Evolutionary conservation across 192 early-diverging fungal genomes (phyloP).

Genomic region (Entomortierella parvispora): DNA sequence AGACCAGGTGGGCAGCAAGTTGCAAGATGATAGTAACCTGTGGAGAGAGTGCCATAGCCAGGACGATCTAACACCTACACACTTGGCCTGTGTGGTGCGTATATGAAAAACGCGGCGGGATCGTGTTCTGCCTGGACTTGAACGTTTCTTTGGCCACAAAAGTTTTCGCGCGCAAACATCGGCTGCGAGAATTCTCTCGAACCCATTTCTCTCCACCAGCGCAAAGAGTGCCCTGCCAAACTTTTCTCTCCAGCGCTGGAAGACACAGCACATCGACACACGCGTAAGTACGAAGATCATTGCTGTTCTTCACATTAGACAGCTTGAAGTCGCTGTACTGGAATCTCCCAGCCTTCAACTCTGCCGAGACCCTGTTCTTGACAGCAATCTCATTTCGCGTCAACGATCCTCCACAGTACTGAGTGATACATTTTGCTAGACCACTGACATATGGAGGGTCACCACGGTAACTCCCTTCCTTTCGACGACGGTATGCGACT

Average conservation of each 20-base stretch:
- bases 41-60: background rate
- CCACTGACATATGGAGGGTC: conserved; percentile 15
- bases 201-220: conserved; percentile 17
- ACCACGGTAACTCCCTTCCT: background rate
- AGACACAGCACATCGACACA: conserved; percentile 29
- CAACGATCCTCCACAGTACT: conserved; percentile 2
- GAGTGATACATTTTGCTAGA: conserved; percentile 16
- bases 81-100: background rate
- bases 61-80: conserved; percentile 14
- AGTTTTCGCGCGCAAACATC: conserved; percentile 16
- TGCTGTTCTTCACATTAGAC: conserved; percentile 14
- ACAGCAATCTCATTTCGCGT: conserved; percentile 24
- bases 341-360: conserved; percentile 15
- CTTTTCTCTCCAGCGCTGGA: conserved; percentile 22
- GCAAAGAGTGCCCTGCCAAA: conserved; percentile 19
- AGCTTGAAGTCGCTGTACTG: conserved; percentile 20
- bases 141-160: conserved; percentile 1
- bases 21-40: conserved; percentile 1
- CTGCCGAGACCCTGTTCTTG: conserved; percentile 14
- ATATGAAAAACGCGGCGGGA: conserved; percentile 16
- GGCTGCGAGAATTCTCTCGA: conserved; percentile 15
- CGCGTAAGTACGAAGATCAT: conserved; percentile 17
- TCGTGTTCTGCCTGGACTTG: background rate
- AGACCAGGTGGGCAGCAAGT: too few relatives aligned
- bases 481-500: conserved; percentile 21